Conservation (phyloP, 2,329 filamentous ascomycete genomes). For the Fusarium penzigii region DNA sequence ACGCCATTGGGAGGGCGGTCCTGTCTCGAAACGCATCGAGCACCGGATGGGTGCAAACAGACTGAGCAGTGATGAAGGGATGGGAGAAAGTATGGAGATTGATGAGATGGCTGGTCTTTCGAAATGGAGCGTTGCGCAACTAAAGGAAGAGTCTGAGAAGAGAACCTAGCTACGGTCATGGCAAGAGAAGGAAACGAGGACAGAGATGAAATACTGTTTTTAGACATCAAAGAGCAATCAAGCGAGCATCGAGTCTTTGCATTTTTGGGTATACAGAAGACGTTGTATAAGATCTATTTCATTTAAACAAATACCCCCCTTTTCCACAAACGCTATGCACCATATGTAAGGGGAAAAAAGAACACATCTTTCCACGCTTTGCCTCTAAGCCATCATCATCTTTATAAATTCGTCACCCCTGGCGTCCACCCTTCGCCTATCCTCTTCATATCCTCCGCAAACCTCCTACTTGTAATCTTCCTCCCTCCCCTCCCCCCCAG, state of each 20-base stretch:
- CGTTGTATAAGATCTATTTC: no score
- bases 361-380: no score
- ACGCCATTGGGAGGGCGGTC: slow-evolving; percentile 64
- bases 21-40: slow-evolving; percentile 24
- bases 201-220: no score
- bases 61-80: slow-evolving; percentile 26
- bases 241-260: no score
- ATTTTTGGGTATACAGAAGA: no score
- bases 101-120: slow-evolving; percentile 42
- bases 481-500: slow-evolving; percentile 54
- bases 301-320: no score
- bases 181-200: no score
- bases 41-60: slow-evolving; percentile 3
- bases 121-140: slow-evolving; percentile 38
- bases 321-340: slow-evolving; percentile 28
- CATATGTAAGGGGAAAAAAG: no score
- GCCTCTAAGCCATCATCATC: no score
- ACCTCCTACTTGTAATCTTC: slow-evolving; percentile 79
- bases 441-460: slow-evolving; percentile 77
- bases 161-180: slow-evolving; percentile 7
- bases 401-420: slow-evolving; percentile 61
- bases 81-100: slow-evolving; percentile 37
- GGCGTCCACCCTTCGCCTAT: slow-evolving; percentile 87
- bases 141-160: slow-evolving; percentile 30
- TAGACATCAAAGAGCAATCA: no score